Evolutionary conservation across 1,284 basidiomycete genomes (phyloP), one percentile per base, ranked within the genome.

Genomic region (Ustilago lituana): DNA sequence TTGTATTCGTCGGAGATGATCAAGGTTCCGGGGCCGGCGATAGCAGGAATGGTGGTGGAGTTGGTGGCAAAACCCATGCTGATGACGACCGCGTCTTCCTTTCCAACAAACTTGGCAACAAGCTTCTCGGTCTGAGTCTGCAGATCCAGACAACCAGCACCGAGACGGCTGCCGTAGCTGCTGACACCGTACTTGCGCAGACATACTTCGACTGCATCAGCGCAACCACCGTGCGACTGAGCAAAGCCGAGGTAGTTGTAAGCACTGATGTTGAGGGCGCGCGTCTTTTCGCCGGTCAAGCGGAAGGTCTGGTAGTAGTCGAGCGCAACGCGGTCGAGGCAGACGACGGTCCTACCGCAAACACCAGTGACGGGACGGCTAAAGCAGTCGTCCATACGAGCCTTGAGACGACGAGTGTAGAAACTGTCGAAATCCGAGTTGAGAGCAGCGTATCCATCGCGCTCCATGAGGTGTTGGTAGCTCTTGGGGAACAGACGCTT

Each of bases 221-320:
- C 91, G 78, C 94, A 97, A 10, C 91, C 91, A 24, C 96, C 95
- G 14, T 89, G 88, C 23, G 91, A 92, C 82, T 97, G 93, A 1
- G 95, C 95, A 79, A 98, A 99, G 5, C 96, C 95, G 75, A 99
- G 92, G 82, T 99, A 99, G 85, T 99, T 99, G 86, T 99, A 98
- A 5, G 94, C 97, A 9, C 93, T 95, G 74, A 98, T 90, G 83
- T 99, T 99, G 77, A 99, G 89, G 0, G 90, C 91, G 55, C 94
- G 91, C 12, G 83, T 84, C 1, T 93, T 94, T 36, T 87, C 88
- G 64, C 94, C 95, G 1, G 91, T 91, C 71, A 90, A 85, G 37
- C 89, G 83, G 73, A 93, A 91, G 7, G 89, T 90, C 78, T 87
- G 86, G 84, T 93, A 91, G 85, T 90, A 89, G 83, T 98, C 91